phyloP scores from a whole-genome alignment of 2,329 filamentous ascomycete genomes.

The Lasiodiplodia theobromae region DNA sequence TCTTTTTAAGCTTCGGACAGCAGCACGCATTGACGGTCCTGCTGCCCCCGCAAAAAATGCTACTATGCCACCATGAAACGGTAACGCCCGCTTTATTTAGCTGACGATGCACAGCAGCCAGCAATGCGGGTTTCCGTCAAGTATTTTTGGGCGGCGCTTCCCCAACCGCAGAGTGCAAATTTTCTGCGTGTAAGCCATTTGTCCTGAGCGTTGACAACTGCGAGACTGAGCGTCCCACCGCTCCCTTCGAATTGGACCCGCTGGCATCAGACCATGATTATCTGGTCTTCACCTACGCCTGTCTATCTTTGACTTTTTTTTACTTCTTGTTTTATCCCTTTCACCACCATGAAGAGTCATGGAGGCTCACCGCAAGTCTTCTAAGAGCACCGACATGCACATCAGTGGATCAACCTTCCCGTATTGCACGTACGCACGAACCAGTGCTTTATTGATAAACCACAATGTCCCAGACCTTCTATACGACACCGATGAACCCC shows the following conservation, averaged over 20 bases:
- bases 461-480: neutral
- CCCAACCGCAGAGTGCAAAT: neutral
- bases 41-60: neutral
- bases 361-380: constrained; percentile 11
- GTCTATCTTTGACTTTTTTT: neutral
- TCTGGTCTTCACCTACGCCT: neutral
- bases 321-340: neutral
- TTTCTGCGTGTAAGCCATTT: neutral
- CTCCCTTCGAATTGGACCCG: neutral
- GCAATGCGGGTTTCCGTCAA: neutral
- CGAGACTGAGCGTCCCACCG: neutral
- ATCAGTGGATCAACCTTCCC: constrained; percentile 13
- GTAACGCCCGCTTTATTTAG: neutral
- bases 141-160: constrained; percentile 6
- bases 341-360: constrained; percentile 1
- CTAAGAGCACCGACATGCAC: constrained; percentile 5
- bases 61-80: constrained; percentile 1
- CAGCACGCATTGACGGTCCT: constrained; percentile 18
- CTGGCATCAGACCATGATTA: neutral
- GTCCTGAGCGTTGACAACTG: neutral
- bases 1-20: constrained; percentile 7
- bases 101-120: neutral
- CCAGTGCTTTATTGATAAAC: constrained; percentile 15
- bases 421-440: constrained; percentile 6
- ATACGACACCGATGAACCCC: neutral